Conservation (phyloP, 768 basidiomycete species). For the Lactarius tabidus region DNA sequence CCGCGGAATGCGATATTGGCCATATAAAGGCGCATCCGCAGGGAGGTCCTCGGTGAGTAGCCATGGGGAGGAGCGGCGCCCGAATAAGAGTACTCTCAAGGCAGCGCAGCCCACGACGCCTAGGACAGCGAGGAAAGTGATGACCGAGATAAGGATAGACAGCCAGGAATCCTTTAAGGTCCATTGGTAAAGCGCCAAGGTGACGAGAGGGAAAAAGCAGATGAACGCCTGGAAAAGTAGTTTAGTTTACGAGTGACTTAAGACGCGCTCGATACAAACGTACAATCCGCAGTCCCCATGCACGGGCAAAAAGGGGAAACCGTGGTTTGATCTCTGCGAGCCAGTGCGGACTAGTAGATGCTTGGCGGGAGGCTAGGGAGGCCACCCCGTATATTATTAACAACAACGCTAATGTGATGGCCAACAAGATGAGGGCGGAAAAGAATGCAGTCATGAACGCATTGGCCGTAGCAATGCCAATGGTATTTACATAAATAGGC, state of each 20-base stretch:
- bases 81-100: constrained; percentile 47
- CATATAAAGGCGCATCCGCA: constrained; percentile 56
- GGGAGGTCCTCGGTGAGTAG: constrained; percentile 40
- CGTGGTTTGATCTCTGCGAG: constrained; percentile 28
- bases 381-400: constrained; percentile 48
- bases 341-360: constrained; percentile 25
- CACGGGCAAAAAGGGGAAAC: constrained; percentile 47
- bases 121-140: constrained; percentile 54
- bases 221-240: constrained; percentile 50
- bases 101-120: constrained; percentile 47
- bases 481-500: constrained; percentile 73
- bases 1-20: constrained; percentile 59
- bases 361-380: constrained; percentile 13
- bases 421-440: constrained; percentile 60
- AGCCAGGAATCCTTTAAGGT: constrained; percentile 87
- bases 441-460: constrained; percentile 90
- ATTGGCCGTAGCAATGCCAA: constrained; percentile 80
- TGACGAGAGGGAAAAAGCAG: constrained; percentile 60
- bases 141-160: constrained; percentile 70
- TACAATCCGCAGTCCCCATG: constrained; percentile 68
- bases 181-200: constrained; percentile 89
- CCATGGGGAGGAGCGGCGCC: constrained; percentile 38
- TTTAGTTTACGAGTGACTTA: neutral
- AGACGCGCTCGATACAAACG: constrained; percentile 30
- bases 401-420: constrained; percentile 51